Evolutionary conservation across 2,329 filamentous ascomycete genomes (phyloP), one percentile per base, ranked within the genome.

Genomic region (Aureobasidium sp.): DNA sequence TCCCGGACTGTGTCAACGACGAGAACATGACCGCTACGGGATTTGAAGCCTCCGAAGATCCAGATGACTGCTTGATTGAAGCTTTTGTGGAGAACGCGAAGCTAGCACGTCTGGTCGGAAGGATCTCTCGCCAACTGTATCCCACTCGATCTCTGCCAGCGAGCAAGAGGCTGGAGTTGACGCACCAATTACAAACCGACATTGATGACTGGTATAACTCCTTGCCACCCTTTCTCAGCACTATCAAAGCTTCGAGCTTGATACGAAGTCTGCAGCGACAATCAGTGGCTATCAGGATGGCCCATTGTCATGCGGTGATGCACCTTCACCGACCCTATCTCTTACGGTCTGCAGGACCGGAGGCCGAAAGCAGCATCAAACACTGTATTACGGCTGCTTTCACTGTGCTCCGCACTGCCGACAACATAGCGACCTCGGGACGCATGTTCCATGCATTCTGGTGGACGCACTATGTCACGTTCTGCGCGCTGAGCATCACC

Each of bases 1-100:
- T 83, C n/a, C 84, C 84, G 0, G 77, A 77, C 16, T 66, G 74
- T 1, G 76, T 84, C 47, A 82, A 84, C 60, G 83, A 86, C 62
- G 79, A 83, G 41, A 78, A 84, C 30, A 52, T 52, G 48, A 52
- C 48, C 8, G 32, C 48, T 30, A 37, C 16, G 25, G 48, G 48
- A 8, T 32, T 21, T 9, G 15, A 34, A 9, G 15, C 29, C 21
- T 25, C 30, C 16, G n/a, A 52, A 37, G 48, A 52, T 52, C 48
- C 16, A 7, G 76, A 76, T 37, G 81, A 83, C 11, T 82, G 81
- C 29, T 77, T 81, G 53, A 52, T 52, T 10, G 77, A 80, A 59
- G 79, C 73, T 34, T 71, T 76, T 36, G 76, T 77, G 59, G 79
- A 71, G 66, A 82, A 77, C 67, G 79, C 70, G 49, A 80, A 71